These are phyloP conservation scores for Penicillium arizonense DNA, from an alignment of 495 filamentous ascomycete genomes.

Conservation along the genomic window DNA sequence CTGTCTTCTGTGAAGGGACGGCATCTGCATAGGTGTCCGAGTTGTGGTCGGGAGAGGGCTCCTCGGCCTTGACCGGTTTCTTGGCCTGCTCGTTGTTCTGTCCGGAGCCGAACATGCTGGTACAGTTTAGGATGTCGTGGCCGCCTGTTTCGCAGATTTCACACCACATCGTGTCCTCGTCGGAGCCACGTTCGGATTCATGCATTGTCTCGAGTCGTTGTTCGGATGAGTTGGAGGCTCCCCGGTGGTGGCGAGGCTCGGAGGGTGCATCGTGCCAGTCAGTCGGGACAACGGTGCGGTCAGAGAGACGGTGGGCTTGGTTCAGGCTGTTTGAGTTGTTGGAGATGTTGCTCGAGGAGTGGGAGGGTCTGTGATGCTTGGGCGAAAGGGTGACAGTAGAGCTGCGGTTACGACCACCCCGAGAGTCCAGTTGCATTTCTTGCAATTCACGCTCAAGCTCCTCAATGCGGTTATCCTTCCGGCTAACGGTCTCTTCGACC, in stretches of 20 bases:
- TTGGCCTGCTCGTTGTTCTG: constrained; percentile 21
- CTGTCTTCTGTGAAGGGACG: constrained; percentile 34
- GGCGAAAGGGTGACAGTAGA: constrained; percentile 44
- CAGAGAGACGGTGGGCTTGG: constrained; percentile 43
- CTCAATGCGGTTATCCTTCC: constrained; percentile 75
- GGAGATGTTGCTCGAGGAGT: constrained; percentile 29
- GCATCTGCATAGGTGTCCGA: constrained; percentile 16
- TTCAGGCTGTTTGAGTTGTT: constrained; percentile 23
- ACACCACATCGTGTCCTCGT: constrained; percentile 83
- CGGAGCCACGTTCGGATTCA: constrained; percentile 71
- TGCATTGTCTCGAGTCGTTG: constrained; percentile 55
- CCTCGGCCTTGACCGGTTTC: constrained; percentile 19
- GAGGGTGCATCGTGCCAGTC: constrained; percentile 42
- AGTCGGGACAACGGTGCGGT: constrained; percentile 45
- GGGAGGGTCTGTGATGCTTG: constrained; percentile 38
- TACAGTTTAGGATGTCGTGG: constrained; percentile 91
- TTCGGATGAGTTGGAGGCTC: constrained; percentile 32
- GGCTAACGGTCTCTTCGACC: constrained; percentile 65
- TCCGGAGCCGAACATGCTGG: constrained; percentile 70
- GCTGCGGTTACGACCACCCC: constrained; percentile 31
- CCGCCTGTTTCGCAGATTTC: constrained; percentile 94
- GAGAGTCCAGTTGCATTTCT: constrained; percentile 43
- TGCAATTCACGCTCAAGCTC: constrained; percentile 89
- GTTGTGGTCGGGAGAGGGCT: constrained; percentile 12
- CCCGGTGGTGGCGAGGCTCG: constrained; percentile 33